phyloP scores from a whole-genome alignment of 805 yeast genomes.

The Ogataea nitratoaversa region DNA sequence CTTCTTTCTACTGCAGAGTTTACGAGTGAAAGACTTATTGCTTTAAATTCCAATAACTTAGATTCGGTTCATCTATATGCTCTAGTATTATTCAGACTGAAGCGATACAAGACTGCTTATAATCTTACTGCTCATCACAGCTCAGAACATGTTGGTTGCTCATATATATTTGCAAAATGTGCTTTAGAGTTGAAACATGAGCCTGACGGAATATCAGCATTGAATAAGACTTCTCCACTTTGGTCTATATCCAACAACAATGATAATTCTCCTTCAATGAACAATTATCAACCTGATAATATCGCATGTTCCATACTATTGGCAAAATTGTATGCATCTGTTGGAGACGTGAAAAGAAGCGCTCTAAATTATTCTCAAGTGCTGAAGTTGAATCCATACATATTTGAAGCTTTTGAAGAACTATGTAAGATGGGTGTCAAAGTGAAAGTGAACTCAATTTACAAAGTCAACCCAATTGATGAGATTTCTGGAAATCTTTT shows the following conservation, averaged over 20 bases:
- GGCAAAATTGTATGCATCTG: conserved; percentile 60
- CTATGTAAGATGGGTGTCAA: conserved; percentile 69
- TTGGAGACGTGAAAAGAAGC: conserved; percentile 62
- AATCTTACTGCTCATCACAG: conserved; percentile 39
- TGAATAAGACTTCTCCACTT: conserved; percentile 34
- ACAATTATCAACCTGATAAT: conserved; percentile 51
- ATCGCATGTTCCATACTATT: conserved; percentile 63
- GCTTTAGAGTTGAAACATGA: conserved; percentile 52
- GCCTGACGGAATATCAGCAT: conserved; percentile 58
- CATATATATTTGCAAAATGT: conserved; percentile 68
- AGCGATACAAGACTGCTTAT: conserved; percentile 60
- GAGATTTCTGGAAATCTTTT: conserved; percentile 18
- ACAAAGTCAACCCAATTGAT: conserved; percentile 28
- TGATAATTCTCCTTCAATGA: conserved; percentile 1
- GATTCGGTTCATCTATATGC: conserved; percentile 71
- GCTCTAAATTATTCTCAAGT: conserved; percentile 66
- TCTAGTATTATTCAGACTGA: conserved; percentile 55
- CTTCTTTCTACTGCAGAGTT: conserved; percentile 75
- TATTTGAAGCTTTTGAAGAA: conserved; percentile 83
- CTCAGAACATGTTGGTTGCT: conserved; percentile 64
- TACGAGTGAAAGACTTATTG: conserved; percentile 75
- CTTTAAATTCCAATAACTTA: conserved; percentile 50
- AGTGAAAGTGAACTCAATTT: conserved; percentile 55
- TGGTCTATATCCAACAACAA: conserved; percentile 29
- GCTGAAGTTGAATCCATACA: conserved; percentile 67